Percentiles rank a stretch among this genome's conserved stretches.
Evolutionary conservation across 768 basidiomycete genomes (phyloP).

Genomic region (Termitomyces sp.): DNA sequence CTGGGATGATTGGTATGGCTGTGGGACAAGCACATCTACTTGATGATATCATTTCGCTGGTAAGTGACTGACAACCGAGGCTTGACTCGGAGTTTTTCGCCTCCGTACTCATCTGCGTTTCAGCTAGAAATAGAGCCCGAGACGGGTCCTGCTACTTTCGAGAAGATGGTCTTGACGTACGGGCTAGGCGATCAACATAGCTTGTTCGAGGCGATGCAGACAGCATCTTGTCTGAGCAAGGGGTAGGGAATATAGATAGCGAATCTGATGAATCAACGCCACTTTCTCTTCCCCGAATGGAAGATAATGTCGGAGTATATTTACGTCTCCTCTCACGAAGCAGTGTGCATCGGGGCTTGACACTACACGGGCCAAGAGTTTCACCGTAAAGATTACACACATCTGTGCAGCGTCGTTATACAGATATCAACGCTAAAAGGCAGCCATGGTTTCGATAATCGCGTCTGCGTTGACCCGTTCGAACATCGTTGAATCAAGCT

Average conservation of each 20-base stretch:
- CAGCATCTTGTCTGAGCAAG: constrained; percentile 23
- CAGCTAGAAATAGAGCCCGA: constrained; percentile 58
- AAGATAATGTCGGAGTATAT: background rate
- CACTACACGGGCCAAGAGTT: background rate
- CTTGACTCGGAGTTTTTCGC: no score
- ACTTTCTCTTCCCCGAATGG: background rate
- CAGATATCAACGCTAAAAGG: background rate
- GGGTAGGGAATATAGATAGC: background rate
- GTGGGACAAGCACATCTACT: constrained; percentile 92
- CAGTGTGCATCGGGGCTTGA: background rate
- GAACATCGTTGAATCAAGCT: background rate
- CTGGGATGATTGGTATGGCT: constrained; percentile 61
- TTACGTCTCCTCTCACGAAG: background rate
- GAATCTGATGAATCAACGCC: background rate
- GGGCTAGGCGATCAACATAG: constrained; percentile 80
- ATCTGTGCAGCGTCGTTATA: background rate
- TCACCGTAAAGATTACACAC: background rate
- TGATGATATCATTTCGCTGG: constrained; percentile 87
- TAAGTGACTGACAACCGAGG: constrained; percentile 25
- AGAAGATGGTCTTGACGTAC: constrained; percentile 77
- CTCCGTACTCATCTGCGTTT: background rate
- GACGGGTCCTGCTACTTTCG: constrained; percentile 49
- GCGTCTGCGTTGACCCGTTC: background rate
- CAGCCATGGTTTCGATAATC: background rate
- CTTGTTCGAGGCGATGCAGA: constrained; percentile 44